Evolutionary conservation across 75 land plant genomes (phyloP), one percentile per base, ranked within the genome.

Genomic region (Chamaecyparis obtusa): DNA sequence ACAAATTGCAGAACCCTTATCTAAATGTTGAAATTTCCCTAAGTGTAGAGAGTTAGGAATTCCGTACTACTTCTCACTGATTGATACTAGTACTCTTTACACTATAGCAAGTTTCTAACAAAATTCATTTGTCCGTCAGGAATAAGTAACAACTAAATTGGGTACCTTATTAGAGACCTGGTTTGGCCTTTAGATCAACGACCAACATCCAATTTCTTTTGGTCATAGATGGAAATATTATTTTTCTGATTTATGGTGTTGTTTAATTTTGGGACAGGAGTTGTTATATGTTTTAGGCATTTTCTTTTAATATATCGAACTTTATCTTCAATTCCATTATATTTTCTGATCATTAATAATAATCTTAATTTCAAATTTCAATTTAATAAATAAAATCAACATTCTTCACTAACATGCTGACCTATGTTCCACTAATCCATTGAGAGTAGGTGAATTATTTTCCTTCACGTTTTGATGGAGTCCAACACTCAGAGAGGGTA

Each of bases 401-500:
- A 43, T 83, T 83, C 15, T 83, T 21, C n/a, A 64, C 9, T 64
- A 64, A 7, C 69, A 64, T 64, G 27, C 69, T 64, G 30, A 64
- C n/a, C 21, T 64, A 64, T n/a, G 27, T 0, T 64, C n/a, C 84
- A 21, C 30, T 27, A 30, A 17, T 74, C 35, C 24, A 33, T 36
- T 60, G 46, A 5, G 5, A 36, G 37, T 85, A 92, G 93, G 93
- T 92, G 84, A 89, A 92, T 85, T 92, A 92, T 87, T 92, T 91
- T 86, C 92, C 93, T 46, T 92, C 93, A 1, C 90, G 92, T 11
- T 91, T 89, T 83, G 93, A 92, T 79, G 88, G 84, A n/a, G 93
- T 92, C 24, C 88, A 90, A 24, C 93, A 91, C 51, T 71, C 93
- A 32, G 93, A 92, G 56, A 75, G 56, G 56, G 83, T 85, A 2